A percentile compares a stretch with the other conserved stretches of the same genome.
These are phyloP conservation scores for Botrytis galanthina DNA, from an alignment of 2,329 filamentous ascomycete species.

Conservation along the genomic window DNA sequence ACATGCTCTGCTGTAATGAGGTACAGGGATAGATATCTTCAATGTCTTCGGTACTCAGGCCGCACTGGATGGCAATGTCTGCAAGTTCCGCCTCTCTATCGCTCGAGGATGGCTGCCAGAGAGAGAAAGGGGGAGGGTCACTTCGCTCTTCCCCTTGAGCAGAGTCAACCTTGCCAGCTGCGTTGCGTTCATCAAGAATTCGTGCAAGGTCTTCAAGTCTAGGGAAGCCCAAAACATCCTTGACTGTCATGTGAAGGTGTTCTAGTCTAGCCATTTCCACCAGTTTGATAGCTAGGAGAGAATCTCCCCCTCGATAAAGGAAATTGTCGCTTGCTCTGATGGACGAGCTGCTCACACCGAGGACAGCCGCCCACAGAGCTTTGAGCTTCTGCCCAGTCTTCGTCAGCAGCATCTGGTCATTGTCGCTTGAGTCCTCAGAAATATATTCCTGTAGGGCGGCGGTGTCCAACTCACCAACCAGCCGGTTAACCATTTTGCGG, in stretches of 20 bases:
- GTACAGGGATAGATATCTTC: constrained; percentile 13
- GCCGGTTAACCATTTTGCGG: too few relatives aligned
- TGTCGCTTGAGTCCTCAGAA: too few relatives aligned
- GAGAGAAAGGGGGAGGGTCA: not conserved
- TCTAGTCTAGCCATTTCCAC: not conserved
- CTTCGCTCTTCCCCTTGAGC: not conserved
- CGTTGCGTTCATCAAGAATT: not conserved
- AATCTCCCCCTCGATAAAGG: constrained; percentile 2
- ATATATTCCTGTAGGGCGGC: too few relatives aligned
- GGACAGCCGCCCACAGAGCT: not conserved
- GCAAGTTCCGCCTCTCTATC: not conserved
- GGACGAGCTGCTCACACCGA: not conserved
- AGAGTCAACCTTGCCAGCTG: not conserved
- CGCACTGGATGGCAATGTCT: not conserved
- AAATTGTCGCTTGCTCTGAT: not conserved
- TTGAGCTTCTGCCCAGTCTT: not conserved
- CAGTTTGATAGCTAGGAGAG: not conserved
- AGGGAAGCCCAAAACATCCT: constrained; percentile 6
- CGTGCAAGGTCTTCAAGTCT: not conserved
- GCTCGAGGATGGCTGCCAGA: not conserved
- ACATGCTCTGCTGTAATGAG: not conserved
- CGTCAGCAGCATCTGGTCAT: too few relatives aligned
- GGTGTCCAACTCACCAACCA: too few relatives aligned
- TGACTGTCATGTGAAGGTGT: not conserved
- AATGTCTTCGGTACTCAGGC: not conserved